Evolutionary conservation across 1,284 basidiomycete genomes (phyloP).

Genomic region (Trichosporon faecale): DNA sequence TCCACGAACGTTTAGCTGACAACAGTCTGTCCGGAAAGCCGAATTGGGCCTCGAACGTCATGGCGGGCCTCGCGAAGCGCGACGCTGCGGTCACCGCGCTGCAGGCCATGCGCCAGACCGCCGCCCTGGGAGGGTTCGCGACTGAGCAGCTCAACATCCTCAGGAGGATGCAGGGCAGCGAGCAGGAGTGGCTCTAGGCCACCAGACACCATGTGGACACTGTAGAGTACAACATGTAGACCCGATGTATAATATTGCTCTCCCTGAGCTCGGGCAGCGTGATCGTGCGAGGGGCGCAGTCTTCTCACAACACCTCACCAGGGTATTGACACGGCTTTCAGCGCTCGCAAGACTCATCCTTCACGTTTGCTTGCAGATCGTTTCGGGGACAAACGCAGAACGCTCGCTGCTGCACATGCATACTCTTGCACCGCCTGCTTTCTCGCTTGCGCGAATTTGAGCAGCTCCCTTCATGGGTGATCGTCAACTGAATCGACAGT

Average conservation of each 20-base stretch:
- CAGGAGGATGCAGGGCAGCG: constrained; percentile 17
- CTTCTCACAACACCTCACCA: too few species aligned
- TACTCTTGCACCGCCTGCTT: neutral
- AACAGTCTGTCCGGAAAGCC: constrained; percentile 4
- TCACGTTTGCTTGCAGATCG: too few species aligned
- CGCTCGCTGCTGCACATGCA: neutral
- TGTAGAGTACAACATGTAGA: constrained; percentile 9
- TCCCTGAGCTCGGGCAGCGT: neutral
- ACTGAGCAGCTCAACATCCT: constrained; percentile 15
- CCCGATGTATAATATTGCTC: neutral
- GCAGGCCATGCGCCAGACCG: constrained; percentile 13
- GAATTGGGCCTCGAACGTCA: constrained; percentile 18
- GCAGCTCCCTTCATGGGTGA: too few species aligned
- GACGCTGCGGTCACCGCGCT: constrained; percentile 23
- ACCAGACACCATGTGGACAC: neutral
- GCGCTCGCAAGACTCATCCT: too few species aligned
- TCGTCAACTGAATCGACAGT: too few species aligned
- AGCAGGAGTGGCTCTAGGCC: constrained; percentile 14
- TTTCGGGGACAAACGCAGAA: too few species aligned
- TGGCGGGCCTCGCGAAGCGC: constrained; percentile 19
- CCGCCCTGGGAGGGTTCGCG: constrained; percentile 16
- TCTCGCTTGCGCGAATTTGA: too few species aligned
- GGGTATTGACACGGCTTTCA: too few species aligned
- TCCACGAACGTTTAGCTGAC: constrained; percentile 3
- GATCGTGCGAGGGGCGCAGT: too few species aligned